Evolutionary conservation across 2,329 filamentous ascomycete species (phyloP), one percentile per base, ranked within the genome.

Genomic region (Hymenoscyphus albidus): DNA sequence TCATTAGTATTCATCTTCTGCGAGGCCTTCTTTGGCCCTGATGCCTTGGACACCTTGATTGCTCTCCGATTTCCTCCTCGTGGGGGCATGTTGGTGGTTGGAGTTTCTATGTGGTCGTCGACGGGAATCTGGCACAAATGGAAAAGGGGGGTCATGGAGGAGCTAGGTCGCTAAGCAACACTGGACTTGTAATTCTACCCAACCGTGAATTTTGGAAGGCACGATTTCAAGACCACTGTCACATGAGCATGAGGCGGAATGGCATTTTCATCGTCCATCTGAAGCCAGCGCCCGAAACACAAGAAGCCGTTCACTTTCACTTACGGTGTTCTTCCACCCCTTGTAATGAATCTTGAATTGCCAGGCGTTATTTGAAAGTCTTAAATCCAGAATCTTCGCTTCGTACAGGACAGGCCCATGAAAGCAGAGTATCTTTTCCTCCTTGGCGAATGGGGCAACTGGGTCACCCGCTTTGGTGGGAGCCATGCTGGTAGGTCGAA

Each of bases 301-400:
- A 18, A 27, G 44, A 51, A 22, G 27, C 27, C 3, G 27, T 27
- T 27, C 27, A 27, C 27, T 27, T 27, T 27, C 31, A 88, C 88
- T 80, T 80, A 91, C 84, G 67, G 93, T 97, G 77, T 94, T 93
- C 83, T 99, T 99, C 95, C 95, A 99, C 74, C 95, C 95, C 79
- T 98, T 98, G 82, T 99, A 99, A 79, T 99, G 95, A 63, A 99
- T 91, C 75, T 91, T 91, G 80, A 96, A 99, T 76, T 92, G 87
- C 75, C 87, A 93, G 40, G 88, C 80, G 74, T 89, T 88, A 56
- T 88, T 85, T 73, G 83, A 82, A 77, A 81, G 80, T 71, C 84
- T 87, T 39, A 91, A 83, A 69, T 97, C 93, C 69, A 96, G 86
- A 61, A 99, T 89, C 80, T 98, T 98, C 70, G 95, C 95, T 78